These are phyloP conservation scores for Rhododendron mucronatum DNA, from an alignment of 148 eudicot species.

Conservation along the genomic window DNA sequence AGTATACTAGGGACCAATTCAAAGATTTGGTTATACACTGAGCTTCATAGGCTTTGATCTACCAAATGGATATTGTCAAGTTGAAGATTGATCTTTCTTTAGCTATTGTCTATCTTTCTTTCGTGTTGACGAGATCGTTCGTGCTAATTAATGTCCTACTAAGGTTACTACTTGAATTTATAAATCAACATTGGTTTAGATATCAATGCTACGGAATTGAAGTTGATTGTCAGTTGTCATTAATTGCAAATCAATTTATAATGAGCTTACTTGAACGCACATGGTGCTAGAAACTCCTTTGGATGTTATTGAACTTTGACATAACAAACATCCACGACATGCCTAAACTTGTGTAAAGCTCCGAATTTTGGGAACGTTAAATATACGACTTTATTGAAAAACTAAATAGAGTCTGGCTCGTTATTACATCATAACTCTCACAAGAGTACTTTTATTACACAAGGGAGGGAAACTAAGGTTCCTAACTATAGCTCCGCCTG, in stretches of 20 bases:
- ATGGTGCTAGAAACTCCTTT: not conserved
- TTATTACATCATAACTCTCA: too few species aligned
- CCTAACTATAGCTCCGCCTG: too few species aligned
- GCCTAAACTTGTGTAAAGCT: too few species aligned
- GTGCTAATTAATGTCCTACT: not conserved
- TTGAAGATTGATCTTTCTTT: not conserved
- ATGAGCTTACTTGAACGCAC: not conserved
- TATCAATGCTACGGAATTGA: not conserved
- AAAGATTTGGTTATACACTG: not conserved
- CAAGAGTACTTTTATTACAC: too few species aligned
- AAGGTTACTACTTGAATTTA: not conserved
- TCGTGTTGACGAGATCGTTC: not conserved
- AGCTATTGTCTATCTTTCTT: not conserved
- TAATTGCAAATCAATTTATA: not conserved
- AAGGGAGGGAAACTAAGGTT: too few species aligned
- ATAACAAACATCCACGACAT: not conserved
- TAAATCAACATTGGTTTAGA: not conserved
- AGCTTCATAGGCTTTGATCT: not conserved
- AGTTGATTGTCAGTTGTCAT: not conserved
- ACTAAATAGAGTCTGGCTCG: too few species aligned
- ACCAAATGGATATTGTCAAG: not conserved
- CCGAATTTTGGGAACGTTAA: too few species aligned
- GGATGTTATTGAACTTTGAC: not conserved
- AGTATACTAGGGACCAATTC: not conserved
- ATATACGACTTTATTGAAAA: too few species aligned